A percentile compares a stretch with the other conserved stretches of the same genome.
phyloP scores from a whole-genome alignment of 805 yeast genomes.

The Clavispora vitiphila region DNA sequence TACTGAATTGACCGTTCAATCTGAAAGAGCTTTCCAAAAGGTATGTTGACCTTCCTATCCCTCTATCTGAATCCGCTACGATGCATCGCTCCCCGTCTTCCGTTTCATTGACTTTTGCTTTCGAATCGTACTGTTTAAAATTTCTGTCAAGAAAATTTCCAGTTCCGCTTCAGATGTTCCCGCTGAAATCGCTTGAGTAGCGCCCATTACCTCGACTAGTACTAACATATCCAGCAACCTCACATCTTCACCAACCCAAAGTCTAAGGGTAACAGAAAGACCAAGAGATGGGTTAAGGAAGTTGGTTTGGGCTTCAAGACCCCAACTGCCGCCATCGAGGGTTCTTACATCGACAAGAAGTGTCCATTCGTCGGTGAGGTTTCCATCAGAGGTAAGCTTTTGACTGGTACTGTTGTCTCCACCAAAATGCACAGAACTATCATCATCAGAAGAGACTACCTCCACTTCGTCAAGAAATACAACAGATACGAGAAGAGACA shows the following conservation, averaged over 20 bases:
- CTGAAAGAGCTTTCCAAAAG: conserved; percentile 99
- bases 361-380: conserved; percentile 98
- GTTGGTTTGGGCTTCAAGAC: conserved; percentile 99
- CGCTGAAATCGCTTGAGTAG: no score
- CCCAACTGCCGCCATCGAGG: conserved; percentile 97
- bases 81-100: neutral
- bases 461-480: conserved; percentile 99
- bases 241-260: conserved; percentile 99
- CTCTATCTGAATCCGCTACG: neutral
- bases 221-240: conserved; percentile 79
- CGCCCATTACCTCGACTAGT: conserved; percentile 10
- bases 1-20: conserved; percentile 99
- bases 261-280: conserved; percentile 96
- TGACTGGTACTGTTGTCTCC: conserved; percentile 99
- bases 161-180: no score
- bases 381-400: conserved; percentile 99
- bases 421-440: conserved; percentile 99
- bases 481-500: conserved; percentile 99
- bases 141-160: neutral
- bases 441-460: conserved; percentile 99
- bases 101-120: no score
- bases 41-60: conserved; percentile 43
- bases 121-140: neutral
- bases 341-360: conserved; percentile 99
- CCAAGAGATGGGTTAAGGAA: conserved; percentile 99